Base-by-base conservation (phyloP, 1,284 basidiomycete species). In the Golubevia sp. region DNA sequence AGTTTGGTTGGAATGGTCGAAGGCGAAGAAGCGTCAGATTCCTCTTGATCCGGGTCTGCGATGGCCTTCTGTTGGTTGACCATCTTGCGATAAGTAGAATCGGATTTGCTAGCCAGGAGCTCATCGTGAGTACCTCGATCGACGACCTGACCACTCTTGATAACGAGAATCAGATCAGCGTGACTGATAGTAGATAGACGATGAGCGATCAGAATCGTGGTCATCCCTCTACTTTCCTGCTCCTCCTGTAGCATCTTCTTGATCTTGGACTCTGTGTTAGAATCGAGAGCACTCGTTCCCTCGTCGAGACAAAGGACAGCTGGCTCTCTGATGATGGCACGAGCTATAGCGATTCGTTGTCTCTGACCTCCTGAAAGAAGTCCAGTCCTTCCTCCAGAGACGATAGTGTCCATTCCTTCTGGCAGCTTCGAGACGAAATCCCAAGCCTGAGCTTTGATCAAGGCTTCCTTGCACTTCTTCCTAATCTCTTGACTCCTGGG, bases 401-500 rank as follows among this genome's bases (percentile, higher is more conserved):
- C 73, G 3, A 73, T 49, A 3, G 84, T 85, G 52, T 85, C 75
- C 63, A 85, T 74, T 7, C 84, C 84, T 23, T 84, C 68, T 0
- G 84, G 84, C 5, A 85, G 69, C n/a, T 71, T 74, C 18, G 63
- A 61, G 0, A 84, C 85, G 62, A 85, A 85, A n/a, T 78, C 71
- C 80, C 82, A 85, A 1, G 85, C 85, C 59, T 86, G 82, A 0
- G 86, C 85, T 55, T 82, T 81, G 51, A 66, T 58, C 3, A 82
- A 70, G 7, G 80, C 79, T 0, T 68, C 70, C 34, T 70, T 63
- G 11, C 84, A 84, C 18, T 79, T 77, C n/a, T 70, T 71, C 0
- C 71, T 71, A 24, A 86, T 77, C 15, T 58, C 63, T 3, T 48
- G 64, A 53, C 56, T 73, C 34, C 63, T 72, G 56, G 25, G 65